Conservation (phyloP, 2,329 filamentous ascomycete genomes). For the Meredithiella fracta region DNA sequence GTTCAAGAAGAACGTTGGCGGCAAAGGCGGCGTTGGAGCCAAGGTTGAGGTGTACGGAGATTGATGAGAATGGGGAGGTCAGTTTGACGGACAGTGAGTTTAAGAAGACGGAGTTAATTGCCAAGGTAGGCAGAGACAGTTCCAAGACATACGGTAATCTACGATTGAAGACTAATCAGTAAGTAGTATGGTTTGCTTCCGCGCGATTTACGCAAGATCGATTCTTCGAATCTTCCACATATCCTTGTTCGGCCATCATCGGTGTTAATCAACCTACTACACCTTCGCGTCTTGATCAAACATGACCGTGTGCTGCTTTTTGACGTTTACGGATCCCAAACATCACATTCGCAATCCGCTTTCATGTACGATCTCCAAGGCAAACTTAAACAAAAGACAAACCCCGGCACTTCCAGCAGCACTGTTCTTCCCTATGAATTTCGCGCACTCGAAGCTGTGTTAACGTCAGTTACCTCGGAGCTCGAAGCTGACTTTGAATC, state of each 20-base stretch:
- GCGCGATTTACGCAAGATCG: slow-evolving; percentile 91
- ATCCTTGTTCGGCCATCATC: slow-evolving; percentile 86
- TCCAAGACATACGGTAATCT: too few species aligned
- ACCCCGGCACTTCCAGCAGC: slow-evolving; percentile 24
- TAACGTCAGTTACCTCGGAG: slow-evolving; percentile 83
- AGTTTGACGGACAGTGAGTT: slow-evolving; percentile 90
- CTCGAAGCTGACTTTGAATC: slow-evolving; percentile 90
- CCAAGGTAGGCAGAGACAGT: slow-evolving; percentile 45
- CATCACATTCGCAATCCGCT: slow-evolving; percentile 85
- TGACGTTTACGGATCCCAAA: slow-evolving; percentile 85
- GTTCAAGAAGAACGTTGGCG: slow-evolving; percentile 32
- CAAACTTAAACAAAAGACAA: slow-evolving; percentile 62
- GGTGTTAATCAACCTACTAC: slow-evolving; percentile 90
- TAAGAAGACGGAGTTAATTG: slow-evolving; percentile 92
- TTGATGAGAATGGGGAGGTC: slow-evolving; percentile 81
- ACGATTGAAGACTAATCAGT: neutral
- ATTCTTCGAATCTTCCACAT: slow-evolving; percentile 86
- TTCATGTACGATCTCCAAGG: slow-evolving; percentile 97
- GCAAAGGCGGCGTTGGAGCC: slow-evolving; percentile 70
- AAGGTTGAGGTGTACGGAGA: slow-evolving; percentile 80
- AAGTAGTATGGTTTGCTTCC: slow-evolving; percentile 73
- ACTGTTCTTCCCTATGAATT: slow-evolving; percentile 71
- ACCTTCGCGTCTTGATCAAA: slow-evolving; percentile 90
- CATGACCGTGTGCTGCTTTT: slow-evolving; percentile 87
- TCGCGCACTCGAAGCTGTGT: slow-evolving; percentile 80